Base-by-base conservation (phyloP, 2,329 filamentous ascomycete genomes). In the Incumbomyces delicatus region DNA sequence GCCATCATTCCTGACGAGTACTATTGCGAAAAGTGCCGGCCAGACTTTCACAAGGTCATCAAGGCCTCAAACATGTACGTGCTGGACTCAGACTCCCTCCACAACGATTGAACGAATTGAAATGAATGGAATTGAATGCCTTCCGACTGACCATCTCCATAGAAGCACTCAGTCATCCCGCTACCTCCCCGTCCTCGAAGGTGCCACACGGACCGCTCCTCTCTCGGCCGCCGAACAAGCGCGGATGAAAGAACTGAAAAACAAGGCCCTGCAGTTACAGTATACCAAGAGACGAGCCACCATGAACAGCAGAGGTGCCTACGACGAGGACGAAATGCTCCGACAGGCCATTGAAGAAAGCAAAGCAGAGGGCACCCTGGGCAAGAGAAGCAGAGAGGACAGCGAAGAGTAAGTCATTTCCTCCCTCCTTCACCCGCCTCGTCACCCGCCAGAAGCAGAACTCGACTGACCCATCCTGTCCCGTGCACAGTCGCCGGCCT, bases 251-350 rank as follows among this genome's bases (percentile, higher is more conserved):
- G 66, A 53, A 64, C 49, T 66, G 67, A 41, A 77, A 70, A 55
- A 74, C 73, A 35, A 70, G 74, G 37, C 65, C 66, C 36, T 75
- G 79, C n/a, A n/a, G n/a, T n/a, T 75, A 27, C 45, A 75, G 30
- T 50, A 78, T 44, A 80, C 83, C 32, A 96, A 95, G 64, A 80
- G 92, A 50, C 79, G 92, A 22, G 95, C 88, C 16, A 98, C 92
- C 6, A 95, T 96, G 87, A 95, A 96, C 61, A 98, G 92, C 63
- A 81, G 90, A 52, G 89, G 90, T 35, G 90, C 88, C 17, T 96
- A 96, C 58, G 89, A 96, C 54, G 92, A 98, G 66, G 89, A 94
- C 57, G 87, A 94, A 63, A 82, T 89, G 59, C 66, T 98, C 33
- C 80, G 88, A 46, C 80, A 85, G 55, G 92, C 90, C 27, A 88